Evolutionary conservation across 345 rosid species (phyloP).

Genomic region (Dovyalis caffra): DNA sequence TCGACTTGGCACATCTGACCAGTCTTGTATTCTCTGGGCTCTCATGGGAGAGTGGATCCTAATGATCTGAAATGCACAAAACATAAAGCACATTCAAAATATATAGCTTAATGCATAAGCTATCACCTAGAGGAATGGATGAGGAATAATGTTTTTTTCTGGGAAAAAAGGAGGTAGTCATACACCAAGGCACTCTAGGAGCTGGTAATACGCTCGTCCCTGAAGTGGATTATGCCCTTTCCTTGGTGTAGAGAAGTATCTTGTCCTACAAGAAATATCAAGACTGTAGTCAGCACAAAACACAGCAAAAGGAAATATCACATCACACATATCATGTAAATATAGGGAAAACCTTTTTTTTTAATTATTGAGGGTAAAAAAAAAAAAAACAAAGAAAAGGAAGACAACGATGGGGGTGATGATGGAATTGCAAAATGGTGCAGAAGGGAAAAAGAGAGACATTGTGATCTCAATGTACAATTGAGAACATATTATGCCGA

Average conservation of each 20-base stretch:
- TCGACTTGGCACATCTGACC: constrained; percentile 84
- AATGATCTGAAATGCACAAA: constrained; percentile 55
- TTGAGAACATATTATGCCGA: no score
- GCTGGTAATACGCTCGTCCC: constrained; percentile 97
- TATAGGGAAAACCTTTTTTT: neutral
- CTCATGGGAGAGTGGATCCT: constrained; percentile 97
- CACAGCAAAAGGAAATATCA: neutral
- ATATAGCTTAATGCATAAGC: neutral
- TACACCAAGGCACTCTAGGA: constrained; percentile 98
- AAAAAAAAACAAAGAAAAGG: neutral
- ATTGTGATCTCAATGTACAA: no score
- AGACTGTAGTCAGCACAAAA: neutral
- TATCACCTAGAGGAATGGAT: neutral
- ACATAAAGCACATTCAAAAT: constrained; percentile 4
- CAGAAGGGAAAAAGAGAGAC: no score
- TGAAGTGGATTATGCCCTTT: constrained; percentile 99
- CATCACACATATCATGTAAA: neutral
- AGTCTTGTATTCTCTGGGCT: constrained; percentile 64
- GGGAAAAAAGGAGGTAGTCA: constrained; percentile 8
- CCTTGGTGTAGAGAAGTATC: constrained; percentile 87
- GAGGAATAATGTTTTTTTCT: neutral
- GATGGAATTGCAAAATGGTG: no score
- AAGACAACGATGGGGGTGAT: neutral
- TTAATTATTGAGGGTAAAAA: no score
- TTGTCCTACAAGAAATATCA: constrained; percentile 53